phyloP scores from a whole-genome alignment of 345 rosid species.

The Hirschfeldia incana region DNA sequence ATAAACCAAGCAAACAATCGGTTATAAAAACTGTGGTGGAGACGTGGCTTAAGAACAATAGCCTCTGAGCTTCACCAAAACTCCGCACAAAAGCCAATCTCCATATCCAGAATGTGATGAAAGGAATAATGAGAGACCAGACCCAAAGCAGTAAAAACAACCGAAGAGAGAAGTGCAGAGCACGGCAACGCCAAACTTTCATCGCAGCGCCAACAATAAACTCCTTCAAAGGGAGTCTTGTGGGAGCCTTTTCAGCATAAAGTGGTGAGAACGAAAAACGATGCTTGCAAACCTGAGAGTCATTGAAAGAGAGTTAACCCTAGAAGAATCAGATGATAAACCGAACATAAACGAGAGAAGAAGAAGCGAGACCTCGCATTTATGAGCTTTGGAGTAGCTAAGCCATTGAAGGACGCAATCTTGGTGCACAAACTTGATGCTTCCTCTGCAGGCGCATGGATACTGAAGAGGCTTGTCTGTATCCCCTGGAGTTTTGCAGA shows the following conservation, averaged over 20 bases:
- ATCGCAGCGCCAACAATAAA: neutral
- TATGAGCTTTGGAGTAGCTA: neutral
- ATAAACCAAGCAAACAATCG: conserved; percentile 96
- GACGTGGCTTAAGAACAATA: conserved; percentile 79
- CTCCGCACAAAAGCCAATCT: conserved; percentile 91
- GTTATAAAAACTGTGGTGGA: conserved; percentile 85
- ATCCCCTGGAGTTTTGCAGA: neutral
- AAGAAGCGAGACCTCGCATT: neutral
- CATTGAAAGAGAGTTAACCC: too few species aligned
- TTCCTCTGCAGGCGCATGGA: neutral
- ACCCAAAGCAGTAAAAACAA: conserved; percentile 92
- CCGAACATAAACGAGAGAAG: too few species aligned
- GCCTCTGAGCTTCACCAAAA: conserved; percentile 87
- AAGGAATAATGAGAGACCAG: conserved; percentile 95
- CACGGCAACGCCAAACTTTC: neutral
- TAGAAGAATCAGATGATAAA: too few species aligned
- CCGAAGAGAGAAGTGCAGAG: conserved; percentile 41
- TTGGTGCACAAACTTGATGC: neutral
- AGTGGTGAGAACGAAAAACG: neutral
- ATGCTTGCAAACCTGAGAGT: neutral
- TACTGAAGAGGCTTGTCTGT: neutral
- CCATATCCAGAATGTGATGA: conserved; percentile 98
- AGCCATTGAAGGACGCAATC: neutral
- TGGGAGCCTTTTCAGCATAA: neutral
- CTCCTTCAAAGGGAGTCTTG: neutral